A percentile compares a stretch with the other conserved stretches of the same genome.
Conservation (phyloP, 2,329 filamentous ascomycete species). For the Cercospora sp. region DNA sequence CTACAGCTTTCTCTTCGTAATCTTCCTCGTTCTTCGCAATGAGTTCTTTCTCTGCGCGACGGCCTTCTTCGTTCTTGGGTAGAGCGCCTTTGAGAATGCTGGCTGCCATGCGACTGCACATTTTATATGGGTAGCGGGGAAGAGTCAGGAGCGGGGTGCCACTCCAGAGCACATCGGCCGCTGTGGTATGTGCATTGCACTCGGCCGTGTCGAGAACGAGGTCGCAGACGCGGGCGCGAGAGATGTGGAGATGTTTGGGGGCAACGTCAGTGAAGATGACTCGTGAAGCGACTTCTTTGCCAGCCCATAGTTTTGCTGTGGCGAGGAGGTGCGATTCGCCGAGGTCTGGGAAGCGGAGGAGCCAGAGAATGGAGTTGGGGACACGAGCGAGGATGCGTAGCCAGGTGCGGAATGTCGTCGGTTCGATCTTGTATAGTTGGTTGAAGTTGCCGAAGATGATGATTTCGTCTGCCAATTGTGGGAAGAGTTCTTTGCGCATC, state of each 20-base stretch:
- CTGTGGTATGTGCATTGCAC: slow-evolving; percentile 97
- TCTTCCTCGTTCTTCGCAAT: slow-evolving; percentile 76
- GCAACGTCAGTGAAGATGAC: slow-evolving; percentile 96
- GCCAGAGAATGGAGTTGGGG: slow-evolving; percentile 88
- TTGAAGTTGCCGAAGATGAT: slow-evolving; percentile 98
- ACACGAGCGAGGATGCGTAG: slow-evolving; percentile 82
- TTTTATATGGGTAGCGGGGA: slow-evolving; percentile 93
- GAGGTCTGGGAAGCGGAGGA: slow-evolving; percentile 92
- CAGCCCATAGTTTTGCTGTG: slow-evolving; percentile 82
- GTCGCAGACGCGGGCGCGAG: slow-evolving; percentile 86
- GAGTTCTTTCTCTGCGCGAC: slow-evolving; percentile 68
- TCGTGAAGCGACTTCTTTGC: slow-evolving; percentile 77
- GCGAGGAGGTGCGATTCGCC: slow-evolving; percentile 82
- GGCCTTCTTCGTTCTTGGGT: slow-evolving; percentile 68
- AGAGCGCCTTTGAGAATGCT: slow-evolving; percentile 89
- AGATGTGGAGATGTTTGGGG: slow-evolving; percentile 90
- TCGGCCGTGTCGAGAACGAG: slow-evolving; percentile 96
- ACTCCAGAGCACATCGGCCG: slow-evolving; percentile 93
- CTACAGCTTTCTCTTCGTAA: slow-evolving; percentile 77
- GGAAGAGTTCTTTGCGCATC: slow-evolving; percentile 93
- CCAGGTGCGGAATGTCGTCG: slow-evolving; percentile 94
- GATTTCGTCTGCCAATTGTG: slow-evolving; percentile 73
- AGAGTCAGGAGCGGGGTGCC: slow-evolving; percentile 89
- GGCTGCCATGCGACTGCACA: slow-evolving; percentile 97
- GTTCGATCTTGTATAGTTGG: slow-evolving; percentile 99